Conservation (phyloP, 257 asterid genomes). For the Nicotiana benthamiana region DNA sequence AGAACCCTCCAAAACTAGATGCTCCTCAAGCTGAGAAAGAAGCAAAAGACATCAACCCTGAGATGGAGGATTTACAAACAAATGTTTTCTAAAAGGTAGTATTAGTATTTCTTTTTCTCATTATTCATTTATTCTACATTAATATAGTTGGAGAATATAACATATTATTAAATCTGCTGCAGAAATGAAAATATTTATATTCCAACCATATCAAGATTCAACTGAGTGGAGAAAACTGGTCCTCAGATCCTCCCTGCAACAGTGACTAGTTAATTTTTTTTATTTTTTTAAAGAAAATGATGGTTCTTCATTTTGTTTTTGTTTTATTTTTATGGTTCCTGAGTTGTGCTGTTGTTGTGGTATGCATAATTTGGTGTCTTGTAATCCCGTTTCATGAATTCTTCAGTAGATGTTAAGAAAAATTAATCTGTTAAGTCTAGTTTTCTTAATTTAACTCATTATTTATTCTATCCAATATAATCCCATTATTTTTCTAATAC, state of each 20-base stretch:
- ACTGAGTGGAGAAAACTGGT: background rate
- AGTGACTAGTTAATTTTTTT: background rate
- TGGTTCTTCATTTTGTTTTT: background rate
- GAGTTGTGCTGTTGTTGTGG: background rate
- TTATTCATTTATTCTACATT: background rate
- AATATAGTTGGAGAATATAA: background rate
- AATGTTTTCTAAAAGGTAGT: slow-evolving; percentile 52
- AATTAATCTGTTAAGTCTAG: background rate
- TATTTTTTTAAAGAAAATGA: background rate
- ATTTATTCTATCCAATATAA: background rate
- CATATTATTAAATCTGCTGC: background rate
- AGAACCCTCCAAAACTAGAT: slow-evolving; percentile 78
- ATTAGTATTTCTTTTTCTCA: background rate
- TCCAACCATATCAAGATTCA: background rate
- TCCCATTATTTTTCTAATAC: background rate
- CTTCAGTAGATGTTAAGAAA: background rate
- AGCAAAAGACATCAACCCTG: slow-evolving; percentile 41
- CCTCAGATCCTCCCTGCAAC: background rate
- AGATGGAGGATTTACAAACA: slow-evolving; percentile 67
- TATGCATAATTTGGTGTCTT: background rate
- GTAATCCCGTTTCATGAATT: background rate
- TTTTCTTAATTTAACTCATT: background rate
- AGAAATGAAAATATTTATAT: background rate
- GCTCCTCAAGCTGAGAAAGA: slow-evolving; percentile 46
- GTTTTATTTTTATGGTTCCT: background rate